Conservation (phyloP, 2,329 filamentous ascomycete genomes). For the Talaromyces verruculosus region DNA sequence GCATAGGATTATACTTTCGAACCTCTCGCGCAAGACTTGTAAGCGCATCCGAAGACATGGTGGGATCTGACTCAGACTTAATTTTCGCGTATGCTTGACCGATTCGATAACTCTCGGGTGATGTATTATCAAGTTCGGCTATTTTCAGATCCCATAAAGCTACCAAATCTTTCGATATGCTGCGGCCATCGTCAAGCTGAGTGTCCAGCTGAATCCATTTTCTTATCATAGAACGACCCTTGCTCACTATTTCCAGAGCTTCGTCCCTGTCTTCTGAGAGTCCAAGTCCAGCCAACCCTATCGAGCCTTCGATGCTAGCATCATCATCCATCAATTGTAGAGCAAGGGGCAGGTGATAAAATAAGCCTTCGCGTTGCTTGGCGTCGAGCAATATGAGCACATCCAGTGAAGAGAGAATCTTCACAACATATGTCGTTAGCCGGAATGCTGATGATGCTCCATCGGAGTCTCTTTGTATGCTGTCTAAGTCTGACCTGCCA, state of each 20-base stretch:
- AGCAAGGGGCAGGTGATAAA: constrained; percentile 55
- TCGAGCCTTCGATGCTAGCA: constrained; percentile 56
- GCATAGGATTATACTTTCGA: constrained; percentile 45
- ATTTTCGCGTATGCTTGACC: constrained; percentile 45
- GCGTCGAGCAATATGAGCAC: constrained; percentile 34
- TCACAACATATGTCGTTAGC: constrained; percentile 69
- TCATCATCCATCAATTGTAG: constrained; percentile 61
- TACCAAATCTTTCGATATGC: constrained; percentile 29
- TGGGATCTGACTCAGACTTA: constrained; percentile 34
- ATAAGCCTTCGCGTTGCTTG: constrained; percentile 41
- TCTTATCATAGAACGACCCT: constrained; percentile 51
- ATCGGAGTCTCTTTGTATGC: constrained; percentile 60
- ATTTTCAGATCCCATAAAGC: constrained; percentile 39
- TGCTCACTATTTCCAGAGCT: constrained; percentile 53
- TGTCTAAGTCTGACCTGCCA: constrained; percentile 30
- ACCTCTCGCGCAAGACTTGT: constrained; percentile 38
- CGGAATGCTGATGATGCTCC: constrained; percentile 72
- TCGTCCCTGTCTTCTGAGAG: constrained; percentile 53
- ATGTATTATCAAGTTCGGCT: constrained; percentile 32
- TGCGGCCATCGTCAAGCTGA: constrained; percentile 23
- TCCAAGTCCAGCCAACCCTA: constrained; percentile 53
- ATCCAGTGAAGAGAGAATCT: constrained; percentile 53
- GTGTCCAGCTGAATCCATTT: constrained; percentile 40
- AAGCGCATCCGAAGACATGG: constrained; percentile 34
- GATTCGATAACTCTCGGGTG: constrained; percentile 39